A percentile compares a stretch with the other conserved stretches of the same genome.
Evolutionary conservation across 495 filamentous ascomycete species (phyloP).

Genomic region (Coniosporium apollinis): DNA sequence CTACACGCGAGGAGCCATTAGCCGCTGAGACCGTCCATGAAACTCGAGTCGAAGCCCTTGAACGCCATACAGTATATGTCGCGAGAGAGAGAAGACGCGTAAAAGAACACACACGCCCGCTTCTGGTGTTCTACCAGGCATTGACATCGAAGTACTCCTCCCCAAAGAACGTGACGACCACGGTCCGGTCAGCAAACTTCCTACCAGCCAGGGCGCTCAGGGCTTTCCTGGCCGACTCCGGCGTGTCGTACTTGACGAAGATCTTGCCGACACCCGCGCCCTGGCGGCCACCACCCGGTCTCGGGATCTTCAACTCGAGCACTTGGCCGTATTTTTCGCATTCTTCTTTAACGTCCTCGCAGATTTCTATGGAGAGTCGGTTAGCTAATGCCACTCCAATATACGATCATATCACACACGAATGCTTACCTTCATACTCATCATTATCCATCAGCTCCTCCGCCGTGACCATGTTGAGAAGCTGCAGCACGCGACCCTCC

Average conservation of each 20-base stretch:
- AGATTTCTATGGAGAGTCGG: slow-evolving; percentile 53
- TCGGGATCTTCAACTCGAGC: slow-evolving; percentile 74
- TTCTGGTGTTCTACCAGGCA: slow-evolving; percentile 22
- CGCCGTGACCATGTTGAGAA: slow-evolving; percentile 94
- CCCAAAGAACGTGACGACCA: slow-evolving; percentile 88
- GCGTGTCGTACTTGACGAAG: slow-evolving; percentile 75
- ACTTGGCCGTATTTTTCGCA: slow-evolving; percentile 80
- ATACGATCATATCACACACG: not conserved
- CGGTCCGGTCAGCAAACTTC: slow-evolving; percentile 89
- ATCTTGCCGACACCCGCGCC: slow-evolving; percentile 93
- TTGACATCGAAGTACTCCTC: slow-evolving; percentile 33
- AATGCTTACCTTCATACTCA: slow-evolving; percentile 71
- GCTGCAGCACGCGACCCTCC: slow-evolving; percentile 63
- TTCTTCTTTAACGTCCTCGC: slow-evolving; percentile 80
- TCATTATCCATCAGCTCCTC: slow-evolving; percentile 90
- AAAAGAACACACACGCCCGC: no score
- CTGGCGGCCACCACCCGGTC: slow-evolving; percentile 64
- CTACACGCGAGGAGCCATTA: no score
- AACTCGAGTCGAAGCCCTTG: no score
- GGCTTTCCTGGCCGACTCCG: slow-evolving; percentile 66
- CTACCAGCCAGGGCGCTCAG: slow-evolving; percentile 74
- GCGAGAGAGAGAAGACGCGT: no score
- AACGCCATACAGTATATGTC: no score
- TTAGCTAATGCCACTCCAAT: slow-evolving; percentile 9
- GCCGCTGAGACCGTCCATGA: no score